A percentile compares a stretch with the other conserved stretches of the same genome.
Conservation (phyloP, 768 basidiomycete species). For the Arthromyces matolae region DNA sequence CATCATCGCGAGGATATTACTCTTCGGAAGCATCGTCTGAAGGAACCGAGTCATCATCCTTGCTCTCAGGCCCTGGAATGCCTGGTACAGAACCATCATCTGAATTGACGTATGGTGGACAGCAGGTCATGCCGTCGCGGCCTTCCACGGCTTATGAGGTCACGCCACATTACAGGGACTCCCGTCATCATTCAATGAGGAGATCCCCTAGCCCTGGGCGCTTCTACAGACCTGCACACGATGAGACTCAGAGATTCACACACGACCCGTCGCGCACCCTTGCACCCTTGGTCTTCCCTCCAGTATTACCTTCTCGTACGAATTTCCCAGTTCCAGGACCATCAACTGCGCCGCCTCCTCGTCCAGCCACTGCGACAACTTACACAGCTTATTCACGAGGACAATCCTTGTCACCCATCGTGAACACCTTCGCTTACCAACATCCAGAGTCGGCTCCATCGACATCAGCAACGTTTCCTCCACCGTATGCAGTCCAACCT, state of each 20-base stretch:
- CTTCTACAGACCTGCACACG: conserved; percentile 22
- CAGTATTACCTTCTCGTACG: conserved; percentile 10
- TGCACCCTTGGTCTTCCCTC: conserved; percentile 29
- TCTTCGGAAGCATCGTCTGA: conserved; percentile 26
- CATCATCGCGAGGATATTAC: conserved; percentile 17
- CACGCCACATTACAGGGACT: conserved; percentile 1
- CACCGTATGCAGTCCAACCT: conserved; percentile 68
- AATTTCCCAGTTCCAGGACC: conserved; percentile 6
- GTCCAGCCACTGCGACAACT: conserved; percentile 8
- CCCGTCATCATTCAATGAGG: neutral
- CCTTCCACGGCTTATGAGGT: conserved; percentile 8
- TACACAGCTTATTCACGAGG: conserved; percentile 15
- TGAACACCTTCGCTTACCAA: conserved; percentile 30
- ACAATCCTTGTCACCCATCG: conserved; percentile 35
- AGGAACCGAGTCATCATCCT: conserved; percentile 33
- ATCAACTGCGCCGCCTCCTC: conserved; percentile 2
- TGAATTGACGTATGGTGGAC: conserved; percentile 6
- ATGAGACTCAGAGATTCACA: conserved; percentile 18
- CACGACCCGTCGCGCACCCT: conserved; percentile 32
- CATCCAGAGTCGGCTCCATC: conserved; percentile 30
- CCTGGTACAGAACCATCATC: conserved; percentile 32
- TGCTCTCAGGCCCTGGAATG: conserved; percentile 54
- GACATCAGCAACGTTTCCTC: conserved; percentile 32
- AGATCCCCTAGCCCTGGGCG: conserved; percentile 21
- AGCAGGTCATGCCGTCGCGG: conserved; percentile 1